phyloP scores from a whole-genome alignment of 176 grass and related monocot genomes.

The Carex scoparia region DNA sequence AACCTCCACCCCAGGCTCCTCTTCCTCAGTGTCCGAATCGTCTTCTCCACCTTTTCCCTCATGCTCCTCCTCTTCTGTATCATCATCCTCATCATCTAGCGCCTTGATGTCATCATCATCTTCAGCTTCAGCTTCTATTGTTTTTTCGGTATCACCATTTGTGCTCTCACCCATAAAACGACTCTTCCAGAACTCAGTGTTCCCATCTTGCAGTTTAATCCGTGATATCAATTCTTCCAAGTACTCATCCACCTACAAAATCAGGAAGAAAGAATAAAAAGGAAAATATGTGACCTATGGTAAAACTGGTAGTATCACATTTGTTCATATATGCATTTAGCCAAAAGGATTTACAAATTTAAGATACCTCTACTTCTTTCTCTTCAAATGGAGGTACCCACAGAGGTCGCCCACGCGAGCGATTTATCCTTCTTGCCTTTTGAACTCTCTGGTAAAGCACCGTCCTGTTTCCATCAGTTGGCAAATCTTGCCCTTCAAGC shows the following conservation, averaged over 20 bases:
- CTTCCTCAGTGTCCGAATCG: constrained; percentile 77
- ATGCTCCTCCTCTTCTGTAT: constrained; percentile 35
- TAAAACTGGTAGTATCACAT: constrained; percentile 11
- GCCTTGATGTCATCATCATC: constrained; percentile 56
- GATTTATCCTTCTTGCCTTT: constrained; percentile 96
- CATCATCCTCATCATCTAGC: constrained; percentile 64
- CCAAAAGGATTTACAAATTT: constrained; percentile 5
- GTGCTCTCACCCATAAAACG: constrained; percentile 88
- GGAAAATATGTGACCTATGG: constrained; percentile 12
- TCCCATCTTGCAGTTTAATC: constrained; percentile 88
- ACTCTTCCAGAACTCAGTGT: constrained; percentile 88
- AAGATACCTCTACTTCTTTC: constrained; percentile 72
- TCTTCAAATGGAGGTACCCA: constrained; percentile 93
- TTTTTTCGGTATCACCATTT: constrained; percentile 48
- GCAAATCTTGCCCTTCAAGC: constrained; percentile 90
- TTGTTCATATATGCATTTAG: constrained; percentile 11
- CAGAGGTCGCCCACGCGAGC: constrained; percentile 84
- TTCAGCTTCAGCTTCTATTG: constrained; percentile 40
- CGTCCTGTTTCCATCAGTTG: constrained; percentile 87
- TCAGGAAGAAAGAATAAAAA: neutral
- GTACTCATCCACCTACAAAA: constrained; percentile 73
- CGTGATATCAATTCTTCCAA: constrained; percentile 84
- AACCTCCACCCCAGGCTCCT: constrained; percentile 74
- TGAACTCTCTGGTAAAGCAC: constrained; percentile 98
- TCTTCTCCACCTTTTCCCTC: constrained; percentile 40